Conservation (phyloP, 208 protist species). For the Leishmania tarentolae region DNA sequence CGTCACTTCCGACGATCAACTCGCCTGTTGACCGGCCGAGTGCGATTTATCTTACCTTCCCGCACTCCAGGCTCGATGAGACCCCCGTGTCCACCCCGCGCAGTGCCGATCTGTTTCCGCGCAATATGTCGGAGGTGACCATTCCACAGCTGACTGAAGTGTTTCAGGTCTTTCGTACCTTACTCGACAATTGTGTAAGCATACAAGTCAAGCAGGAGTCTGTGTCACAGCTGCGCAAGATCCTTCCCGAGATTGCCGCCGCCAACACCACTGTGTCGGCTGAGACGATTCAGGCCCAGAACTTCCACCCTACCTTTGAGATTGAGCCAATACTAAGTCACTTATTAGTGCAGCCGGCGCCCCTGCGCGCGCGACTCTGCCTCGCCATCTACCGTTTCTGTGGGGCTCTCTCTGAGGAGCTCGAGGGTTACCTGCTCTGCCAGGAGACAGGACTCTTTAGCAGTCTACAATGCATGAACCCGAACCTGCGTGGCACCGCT, state of each 20-base stretch:
- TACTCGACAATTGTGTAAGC: constrained; percentile 36
- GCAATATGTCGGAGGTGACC: constrained; percentile 40
- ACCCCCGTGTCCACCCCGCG: constrained; percentile 14
- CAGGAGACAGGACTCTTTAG: constrained; percentile 50
- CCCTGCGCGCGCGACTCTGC: constrained; percentile 63
- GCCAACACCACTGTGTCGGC: constrained; percentile 23
- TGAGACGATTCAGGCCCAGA: constrained; percentile 19
- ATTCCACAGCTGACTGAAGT: constrained; percentile 45
- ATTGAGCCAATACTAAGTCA: constrained; percentile 54
- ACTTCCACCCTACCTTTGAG: constrained; percentile 42
- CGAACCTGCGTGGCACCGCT: constrained; percentile 10
- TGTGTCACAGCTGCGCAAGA: constrained; percentile 29
- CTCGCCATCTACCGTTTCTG: constrained; percentile 81
- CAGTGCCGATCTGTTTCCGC: constrained; percentile 22
- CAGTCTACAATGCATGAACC: constrained; percentile 34
- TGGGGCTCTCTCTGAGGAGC: constrained; percentile 55
- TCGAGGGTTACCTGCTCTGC: constrained; percentile 76
- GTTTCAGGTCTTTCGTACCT: constrained; percentile 41
- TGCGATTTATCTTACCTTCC: constrained; percentile 9
- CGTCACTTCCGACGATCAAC: constrained; percentile 5
- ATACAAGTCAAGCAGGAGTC: constrained; percentile 28
- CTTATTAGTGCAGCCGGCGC: constrained; percentile 46
- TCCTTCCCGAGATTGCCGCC: constrained; percentile 40
- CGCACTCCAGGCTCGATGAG: constrained; percentile 15
- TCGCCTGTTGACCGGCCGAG: background rate